These are phyloP conservation scores for Wickerhamiella shivajii DNA, from an alignment of 805 yeast genomes.

Conservation along the genomic window DNA sequence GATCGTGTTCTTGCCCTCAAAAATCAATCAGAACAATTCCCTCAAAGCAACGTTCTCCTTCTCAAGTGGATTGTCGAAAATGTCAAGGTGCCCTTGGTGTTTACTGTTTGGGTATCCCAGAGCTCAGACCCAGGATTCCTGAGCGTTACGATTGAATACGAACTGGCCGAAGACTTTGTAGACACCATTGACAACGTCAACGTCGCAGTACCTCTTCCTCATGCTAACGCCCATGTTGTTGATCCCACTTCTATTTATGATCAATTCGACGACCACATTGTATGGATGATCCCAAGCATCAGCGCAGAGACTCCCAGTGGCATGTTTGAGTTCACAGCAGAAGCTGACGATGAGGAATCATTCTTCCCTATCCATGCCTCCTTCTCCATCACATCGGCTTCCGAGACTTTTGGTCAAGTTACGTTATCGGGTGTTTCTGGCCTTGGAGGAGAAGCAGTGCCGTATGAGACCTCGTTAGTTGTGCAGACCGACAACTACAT, in stretches of 20 bases:
- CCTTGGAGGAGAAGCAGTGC: constrained; percentile 24
- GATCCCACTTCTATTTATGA: constrained; percentile 23
- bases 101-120: constrained; percentile 73
- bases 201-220: constrained; percentile 52
- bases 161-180: constrained; percentile 37
- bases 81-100: constrained; percentile 47
- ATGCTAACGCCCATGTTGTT: constrained; percentile 38
- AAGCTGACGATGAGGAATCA: constrained; percentile 62
- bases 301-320: constrained; percentile 37
- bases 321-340: constrained; percentile 64
- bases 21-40: constrained; percentile 69
- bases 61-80: constrained; percentile 73
- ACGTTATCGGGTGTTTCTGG: constrained; percentile 42
- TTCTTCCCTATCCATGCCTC: constrained; percentile 76
- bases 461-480: constrained; percentile 12
- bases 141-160: constrained; percentile 81
- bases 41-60: constrained; percentile 80
- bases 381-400: constrained; percentile 33
- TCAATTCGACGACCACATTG: constrained; percentile 56
- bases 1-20: constrained; percentile 52
- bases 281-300: constrained; percentile 41
- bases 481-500: constrained; percentile 15
- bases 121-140: constrained; percentile 39
- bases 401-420: constrained; percentile 49
- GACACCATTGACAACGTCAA: constrained; percentile 39